Evolutionary conservation across 345 rosid genomes (phyloP), one percentile per base, ranked within the genome.

Genomic region (Geranium brycei): DNA sequence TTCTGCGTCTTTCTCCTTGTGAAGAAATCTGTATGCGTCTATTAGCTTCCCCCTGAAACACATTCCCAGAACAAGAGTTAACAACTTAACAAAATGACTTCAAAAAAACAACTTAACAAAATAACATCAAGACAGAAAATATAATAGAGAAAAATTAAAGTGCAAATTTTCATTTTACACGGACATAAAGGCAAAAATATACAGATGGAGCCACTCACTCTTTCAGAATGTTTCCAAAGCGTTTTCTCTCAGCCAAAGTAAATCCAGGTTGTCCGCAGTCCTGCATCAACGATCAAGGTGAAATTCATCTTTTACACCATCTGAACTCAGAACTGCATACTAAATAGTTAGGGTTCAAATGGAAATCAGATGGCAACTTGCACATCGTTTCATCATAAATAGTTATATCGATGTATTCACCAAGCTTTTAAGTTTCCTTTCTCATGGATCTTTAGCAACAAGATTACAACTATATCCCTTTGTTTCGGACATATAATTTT

Each of bases 241-340:
- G 91, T 71, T 80, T 85, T 78, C 99, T 93, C 84, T 93, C 99
- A 62, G 86, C 66, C 77, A 84, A 73, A 59, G 99, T 93, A 74
- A 90, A 90, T 72, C 97, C 99, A 68, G 99, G 99, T 73, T 90
- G 97, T 60, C 99, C 97, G 1, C 83, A 79, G 67, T 93, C 99
- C 97, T 93, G 83, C 67, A 69, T 66, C 19, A 70, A 61, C 60
- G 23, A 66, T 57, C 61, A 58, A 51, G 68, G 4, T 57, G 17
- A 53, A 55, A 71, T 59, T 18, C 53, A 57, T 28, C 64, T 31
- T 31, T 57, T 69, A 55, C 58, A 10, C 8, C 47, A 47, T 47
- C 11, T 47, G 53, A 47, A 47, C 15, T 47, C 53, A 47, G 41
- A 35, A 13, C 10, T 7, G 53, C 14, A 13, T 47, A 13, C 53